Evolutionary conservation across 352 stramenopile species (phyloP).

Genomic region (Lagenidium sp.): DNA sequence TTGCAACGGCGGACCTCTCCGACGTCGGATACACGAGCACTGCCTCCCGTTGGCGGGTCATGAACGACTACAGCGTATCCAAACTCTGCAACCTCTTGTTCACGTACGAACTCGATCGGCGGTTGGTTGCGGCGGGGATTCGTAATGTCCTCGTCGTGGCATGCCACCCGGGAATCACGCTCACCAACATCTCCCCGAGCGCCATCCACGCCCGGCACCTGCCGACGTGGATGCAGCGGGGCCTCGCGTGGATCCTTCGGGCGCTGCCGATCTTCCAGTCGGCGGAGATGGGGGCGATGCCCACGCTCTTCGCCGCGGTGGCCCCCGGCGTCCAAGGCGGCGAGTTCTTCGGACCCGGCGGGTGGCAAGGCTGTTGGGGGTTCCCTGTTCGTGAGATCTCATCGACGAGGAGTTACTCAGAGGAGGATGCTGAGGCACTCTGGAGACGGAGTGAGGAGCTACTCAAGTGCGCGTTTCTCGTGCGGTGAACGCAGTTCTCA

Average conservation of each 20-base stretch:
- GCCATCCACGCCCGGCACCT: conserved; percentile 21
- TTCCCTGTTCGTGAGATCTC: conserved; percentile 34
- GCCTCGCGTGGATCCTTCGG: conserved; percentile 27
- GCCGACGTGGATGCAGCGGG: conserved; percentile 20
- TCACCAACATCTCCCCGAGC: conserved; percentile 43
- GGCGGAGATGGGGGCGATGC: conserved; percentile 28
- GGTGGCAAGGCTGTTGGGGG: conserved; percentile 26
- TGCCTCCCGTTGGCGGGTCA: conserved; percentile 8
- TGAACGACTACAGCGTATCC: conserved; percentile 36
- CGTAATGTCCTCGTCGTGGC: conserved; percentile 38
- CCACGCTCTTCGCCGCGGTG: conserved; percentile 45
- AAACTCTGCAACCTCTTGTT: conserved; percentile 62
- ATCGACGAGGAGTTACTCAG: conserved; percentile 14
- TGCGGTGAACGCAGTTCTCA: not conserved
- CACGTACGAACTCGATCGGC: conserved; percentile 46
- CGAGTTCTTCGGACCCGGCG: conserved; percentile 43
- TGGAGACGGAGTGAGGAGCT: conserved; percentile 16
- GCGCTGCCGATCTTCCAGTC: conserved; percentile 34
- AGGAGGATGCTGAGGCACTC: conserved; percentile 3
- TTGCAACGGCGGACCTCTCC: conserved; percentile 3
- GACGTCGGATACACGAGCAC: not conserved
- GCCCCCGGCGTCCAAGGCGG: conserved; percentile 25
- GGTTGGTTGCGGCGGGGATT: conserved; percentile 18
- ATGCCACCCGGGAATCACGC: conserved; percentile 34
- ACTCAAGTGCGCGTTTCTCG: conserved; percentile 3